A percentile compares a stretch with the other conserved stretches of the same genome.
phyloP scores from a whole-genome alignment of 768 basidiomycete genomes.

The Phaeotremella skinneri region DNA sequence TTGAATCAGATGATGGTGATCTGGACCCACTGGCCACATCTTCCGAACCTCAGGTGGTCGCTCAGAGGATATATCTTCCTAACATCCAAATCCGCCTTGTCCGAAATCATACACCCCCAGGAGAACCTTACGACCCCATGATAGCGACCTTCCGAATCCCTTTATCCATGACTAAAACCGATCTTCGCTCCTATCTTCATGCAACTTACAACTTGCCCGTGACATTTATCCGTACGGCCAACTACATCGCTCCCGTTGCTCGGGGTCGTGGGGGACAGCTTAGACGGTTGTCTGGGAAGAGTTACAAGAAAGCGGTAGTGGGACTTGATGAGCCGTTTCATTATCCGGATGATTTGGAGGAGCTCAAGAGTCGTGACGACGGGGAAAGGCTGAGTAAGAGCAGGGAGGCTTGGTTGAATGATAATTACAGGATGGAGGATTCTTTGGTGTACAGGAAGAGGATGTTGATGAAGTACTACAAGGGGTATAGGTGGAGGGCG shows the following conservation, averaged over 20 bases:
- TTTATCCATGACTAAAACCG: slow-evolving; percentile 83
- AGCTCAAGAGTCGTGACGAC: slow-evolving; percentile 63
- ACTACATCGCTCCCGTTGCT: slow-evolving; percentile 65
- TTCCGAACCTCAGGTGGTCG: slow-evolving; percentile 56
- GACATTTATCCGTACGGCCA: slow-evolving; percentile 94
- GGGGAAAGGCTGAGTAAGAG: slow-evolving; percentile 28
- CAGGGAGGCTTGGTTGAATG: slow-evolving; percentile 59
- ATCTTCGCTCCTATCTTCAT: slow-evolving; percentile 78
- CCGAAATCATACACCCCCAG: slow-evolving; percentile 72
- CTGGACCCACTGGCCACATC: background rate
- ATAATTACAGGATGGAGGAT: slow-evolving; percentile 59
- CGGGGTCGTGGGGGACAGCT: slow-evolving; percentile 36
- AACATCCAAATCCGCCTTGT: slow-evolving; percentile 80
- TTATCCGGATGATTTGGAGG: slow-evolving; percentile 77
- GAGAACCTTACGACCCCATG: slow-evolving; percentile 85
- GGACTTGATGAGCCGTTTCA: slow-evolving; percentile 91
- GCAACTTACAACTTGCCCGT: slow-evolving; percentile 83
- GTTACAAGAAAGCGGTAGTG: slow-evolving; percentile 88
- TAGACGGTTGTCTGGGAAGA: slow-evolving; percentile 46
- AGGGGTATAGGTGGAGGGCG: slow-evolving; percentile 43
- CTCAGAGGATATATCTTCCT: slow-evolving; percentile 81
- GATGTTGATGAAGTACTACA: slow-evolving; percentile 49
- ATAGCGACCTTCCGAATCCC: slow-evolving; percentile 92
- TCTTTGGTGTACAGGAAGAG: slow-evolving; percentile 47
- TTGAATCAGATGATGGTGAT: background rate